A percentile compares a stretch with the other conserved stretches of the same genome.
Evolutionary conservation across 2,329 filamentous ascomycete genomes (phyloP).

Genomic region (Paecilomyces niveus): DNA sequence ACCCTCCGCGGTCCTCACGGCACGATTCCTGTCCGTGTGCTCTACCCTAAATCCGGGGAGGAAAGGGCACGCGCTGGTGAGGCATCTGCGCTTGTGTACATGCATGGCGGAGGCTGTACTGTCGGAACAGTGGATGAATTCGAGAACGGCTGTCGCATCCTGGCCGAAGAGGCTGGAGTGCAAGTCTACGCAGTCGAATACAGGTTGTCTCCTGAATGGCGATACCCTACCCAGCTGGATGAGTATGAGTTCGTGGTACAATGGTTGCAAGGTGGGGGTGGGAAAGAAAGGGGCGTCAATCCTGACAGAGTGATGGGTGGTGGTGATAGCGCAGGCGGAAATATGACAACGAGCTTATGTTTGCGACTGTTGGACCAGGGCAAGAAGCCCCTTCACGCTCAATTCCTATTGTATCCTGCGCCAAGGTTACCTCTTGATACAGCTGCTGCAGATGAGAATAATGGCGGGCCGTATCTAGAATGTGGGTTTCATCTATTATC

Average conservation of each 20-base stretch:
- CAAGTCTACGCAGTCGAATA: constrained; percentile 29
- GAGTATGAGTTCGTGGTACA: constrained; percentile 25
- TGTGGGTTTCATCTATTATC: constrained; percentile 9
- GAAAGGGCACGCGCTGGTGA: constrained; percentile 7
- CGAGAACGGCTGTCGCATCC: constrained; percentile 27
- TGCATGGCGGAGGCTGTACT: constrained; percentile 34
- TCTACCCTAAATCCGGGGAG: constrained; percentile 18
- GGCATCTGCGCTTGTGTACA: constrained; percentile 25
- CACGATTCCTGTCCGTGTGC: constrained; percentile 26
- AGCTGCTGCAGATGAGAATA: constrained; percentile 25
- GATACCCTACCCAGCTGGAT: constrained; percentile 25
- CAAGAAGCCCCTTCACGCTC: constrained; percentile 17
- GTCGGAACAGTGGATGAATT: constrained; percentile 33
- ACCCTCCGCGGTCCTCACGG: constrained; percentile 25
- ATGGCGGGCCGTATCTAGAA: constrained; percentile 26
- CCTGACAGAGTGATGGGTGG: constrained; percentile 21
- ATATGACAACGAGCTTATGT: constrained; percentile 26
- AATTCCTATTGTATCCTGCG: constrained; percentile 30
- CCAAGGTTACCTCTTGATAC: constrained; percentile 26
- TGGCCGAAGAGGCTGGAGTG: constrained; percentile 19
- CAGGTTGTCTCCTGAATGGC: constrained; percentile 25
- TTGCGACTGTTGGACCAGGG: constrained; percentile 20
- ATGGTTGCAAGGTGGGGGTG: constrained; percentile 17
- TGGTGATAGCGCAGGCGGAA: constrained; percentile 29
- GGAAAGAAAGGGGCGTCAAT: constrained; percentile 18